phyloP scores from a whole-genome alignment of 208 protist species.

The Crithidia thermophila region DNA sequence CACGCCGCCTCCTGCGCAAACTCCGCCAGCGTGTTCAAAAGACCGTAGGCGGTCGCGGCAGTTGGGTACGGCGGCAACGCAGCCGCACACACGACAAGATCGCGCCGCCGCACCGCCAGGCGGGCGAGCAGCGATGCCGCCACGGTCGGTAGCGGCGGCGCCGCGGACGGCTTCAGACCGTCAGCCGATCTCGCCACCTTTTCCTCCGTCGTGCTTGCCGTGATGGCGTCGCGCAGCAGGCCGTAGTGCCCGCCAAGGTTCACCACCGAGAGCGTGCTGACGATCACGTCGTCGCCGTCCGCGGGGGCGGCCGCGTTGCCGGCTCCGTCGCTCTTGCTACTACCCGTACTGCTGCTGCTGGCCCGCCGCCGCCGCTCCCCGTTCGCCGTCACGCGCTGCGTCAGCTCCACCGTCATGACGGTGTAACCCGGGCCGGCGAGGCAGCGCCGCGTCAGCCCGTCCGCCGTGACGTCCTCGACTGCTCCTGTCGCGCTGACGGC shows the following conservation, averaged over 20 bases:
- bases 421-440: slow-evolving; percentile 17
- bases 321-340: neutral
- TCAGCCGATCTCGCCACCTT: neutral
- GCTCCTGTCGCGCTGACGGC: neutral
- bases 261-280: slow-evolving; percentile 22
- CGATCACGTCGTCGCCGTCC: slow-evolving; percentile 5
- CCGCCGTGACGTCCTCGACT: neutral
- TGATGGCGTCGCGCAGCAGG: slow-evolving; percentile 10
- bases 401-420: slow-evolving; percentile 19
- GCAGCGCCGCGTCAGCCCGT: slow-evolving; percentile 8
- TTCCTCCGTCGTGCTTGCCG: neutral
- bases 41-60: neutral
- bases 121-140: slow-evolving; percentile 9
- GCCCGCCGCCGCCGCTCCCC: neutral
- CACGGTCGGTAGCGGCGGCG: neutral
- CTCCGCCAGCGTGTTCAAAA: slow-evolving; percentile 9
- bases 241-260: slow-evolving; percentile 21
- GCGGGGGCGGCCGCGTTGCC: no score
- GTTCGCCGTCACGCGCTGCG: slow-evolving; percentile 8
- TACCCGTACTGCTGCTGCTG: neutral
- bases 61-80: slow-evolving; percentile 15
- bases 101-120: slow-evolving; percentile 11
- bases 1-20: slow-evolving; percentile 2
- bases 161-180: neutral
- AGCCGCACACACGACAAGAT: slow-evolving; percentile 22